These are phyloP conservation scores for Chalaropsis ovoidea DNA, from an alignment of 2,329 filamentous ascomycete species.

Conservation along the genomic window DNA sequence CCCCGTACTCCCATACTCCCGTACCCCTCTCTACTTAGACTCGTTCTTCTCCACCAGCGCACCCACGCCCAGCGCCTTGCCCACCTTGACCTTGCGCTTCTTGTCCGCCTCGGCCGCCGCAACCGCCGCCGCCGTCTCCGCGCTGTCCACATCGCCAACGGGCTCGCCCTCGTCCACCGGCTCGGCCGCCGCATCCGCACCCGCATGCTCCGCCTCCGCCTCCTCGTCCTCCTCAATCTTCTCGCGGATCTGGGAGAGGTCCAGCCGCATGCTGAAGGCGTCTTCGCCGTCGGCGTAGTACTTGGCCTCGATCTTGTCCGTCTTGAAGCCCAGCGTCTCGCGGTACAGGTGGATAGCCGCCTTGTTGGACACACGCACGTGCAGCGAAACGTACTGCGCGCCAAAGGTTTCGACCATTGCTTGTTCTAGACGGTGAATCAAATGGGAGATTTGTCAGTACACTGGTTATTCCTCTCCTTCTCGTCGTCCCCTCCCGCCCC, in stretches of 20 bases:
- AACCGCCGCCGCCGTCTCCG: constrained; percentile 31
- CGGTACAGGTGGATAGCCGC: constrained; percentile 88
- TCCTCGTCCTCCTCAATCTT: constrained; percentile 39
- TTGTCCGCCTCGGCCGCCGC: constrained; percentile 38
- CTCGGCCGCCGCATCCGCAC: constrained; percentile 36
- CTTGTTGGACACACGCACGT: constrained; percentile 88
- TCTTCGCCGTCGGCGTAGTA: constrained; percentile 98
- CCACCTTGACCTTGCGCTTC: constrained; percentile 78
- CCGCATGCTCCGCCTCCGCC: constrained; percentile 36
- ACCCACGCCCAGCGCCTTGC: constrained; percentile 66
- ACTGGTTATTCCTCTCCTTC: neutral
- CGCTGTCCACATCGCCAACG: constrained; percentile 55
- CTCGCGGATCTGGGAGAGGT: constrained; percentile 54
- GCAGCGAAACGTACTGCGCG: constrained; percentile 86
- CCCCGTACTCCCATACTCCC: neutral
- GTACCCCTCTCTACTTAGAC: neutral
- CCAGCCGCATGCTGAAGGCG: constrained; percentile 86
- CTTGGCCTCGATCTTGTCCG: constrained; percentile 74
- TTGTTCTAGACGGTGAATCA: constrained; percentile 48
- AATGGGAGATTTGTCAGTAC: neutral
- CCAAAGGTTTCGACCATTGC: constrained; percentile 95
- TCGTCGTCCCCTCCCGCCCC: neutral
- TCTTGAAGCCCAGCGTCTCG: constrained; percentile 79
- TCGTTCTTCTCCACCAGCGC: constrained; percentile 58
- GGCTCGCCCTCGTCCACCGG: constrained; percentile 56